phyloP scores from a whole-genome alignment of 1,284 basidiomycete species.

The Cryptococcus hybrid region DNA sequence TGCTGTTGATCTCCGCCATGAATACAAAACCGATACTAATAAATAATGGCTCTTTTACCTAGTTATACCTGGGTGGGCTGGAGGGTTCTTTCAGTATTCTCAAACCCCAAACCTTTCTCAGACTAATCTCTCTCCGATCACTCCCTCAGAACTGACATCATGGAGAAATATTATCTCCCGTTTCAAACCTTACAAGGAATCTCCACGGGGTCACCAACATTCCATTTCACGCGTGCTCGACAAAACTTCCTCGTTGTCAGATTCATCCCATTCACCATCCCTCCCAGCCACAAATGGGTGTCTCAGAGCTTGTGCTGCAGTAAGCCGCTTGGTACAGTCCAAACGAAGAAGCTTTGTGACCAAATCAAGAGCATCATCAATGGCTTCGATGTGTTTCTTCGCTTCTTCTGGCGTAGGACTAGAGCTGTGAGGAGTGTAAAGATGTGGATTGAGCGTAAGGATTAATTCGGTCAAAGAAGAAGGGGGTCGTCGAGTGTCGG shows the following conservation, averaged over 20 bases:
- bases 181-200: no score
- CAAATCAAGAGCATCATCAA: conserved; percentile 70
- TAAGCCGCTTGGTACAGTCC: conserved; percentile 70
- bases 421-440: conserved; percentile 58
- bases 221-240: no score
- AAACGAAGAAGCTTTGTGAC: conserved; percentile 68
- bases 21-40: no score
- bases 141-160: no score
- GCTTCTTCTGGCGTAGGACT: conserved; percentile 39
- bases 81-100: no score
- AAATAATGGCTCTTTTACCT: no score
- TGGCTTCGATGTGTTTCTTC: conserved; percentile 54
- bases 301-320: conserved; percentile 68
- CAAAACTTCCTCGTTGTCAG: conserved; percentile 15
- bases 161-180: no score
- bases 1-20: no score
- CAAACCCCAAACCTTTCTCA: no score
- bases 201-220: no score
- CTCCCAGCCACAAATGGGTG: conserved; percentile 65
- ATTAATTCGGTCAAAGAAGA: conserved; percentile 71
- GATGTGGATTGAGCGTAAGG: conserved; percentile 68
- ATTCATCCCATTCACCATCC: conserved; percentile 10
- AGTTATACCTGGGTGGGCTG: no score
- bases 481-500: conserved; percentile 68
- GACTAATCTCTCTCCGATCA: no score